Evolutionary conservation across 495 filamentous ascomycete genomes (phyloP), one percentile per base, ranked within the genome.

Genomic region (Aspergillus bridgeri): DNA sequence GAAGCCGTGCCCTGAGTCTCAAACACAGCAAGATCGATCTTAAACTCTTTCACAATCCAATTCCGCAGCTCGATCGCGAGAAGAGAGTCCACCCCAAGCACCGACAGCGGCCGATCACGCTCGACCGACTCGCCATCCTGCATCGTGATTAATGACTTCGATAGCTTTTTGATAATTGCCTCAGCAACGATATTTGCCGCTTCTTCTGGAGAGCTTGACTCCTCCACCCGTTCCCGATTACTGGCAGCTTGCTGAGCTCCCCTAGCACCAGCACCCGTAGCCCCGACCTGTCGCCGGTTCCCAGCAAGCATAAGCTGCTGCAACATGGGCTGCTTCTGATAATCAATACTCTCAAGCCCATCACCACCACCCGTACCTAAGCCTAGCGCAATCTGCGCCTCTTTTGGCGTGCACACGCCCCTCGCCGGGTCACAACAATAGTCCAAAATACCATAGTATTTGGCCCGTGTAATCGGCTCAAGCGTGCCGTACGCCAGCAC

Each of bases 1-100:
- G 42, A 60, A 17, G 58, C 48, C 29, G 46, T 43, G 3, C 61
- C 58, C 44, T 78, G 60, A 46, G 78, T 71, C 20, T 78, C 76
- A 60, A 79, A 77, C 6, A 78, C 65, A 9, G 68, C 61, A 4
- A 77, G 51, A 46, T 68, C 68, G 19, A 62, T 68, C 19, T 62
- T 64, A 24, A 75, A 66, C 51, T 77, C 74, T 33, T 65, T 67
- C 2, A 62, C 60, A 9, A 80, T 70, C 71, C 75, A 84, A 50
- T 75, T 79, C 0, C 81, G 65, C 24, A 83, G 38, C 61, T 84
- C 81, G n/a, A 83, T 72, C 5, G 80, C 81, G 42, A 80, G 64
- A 6, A 83, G 65, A 5, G 58, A 59, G 20, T 68, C 65, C 1
- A 85, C 66, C 7, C 79, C 79, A 57, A 79, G 81, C 21, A 64